A percentile compares a stretch with the other conserved stretches of the same genome.
Evolutionary conservation across 129 eudicot genomes (phyloP).

Genomic region (Arctium minus): DNA sequence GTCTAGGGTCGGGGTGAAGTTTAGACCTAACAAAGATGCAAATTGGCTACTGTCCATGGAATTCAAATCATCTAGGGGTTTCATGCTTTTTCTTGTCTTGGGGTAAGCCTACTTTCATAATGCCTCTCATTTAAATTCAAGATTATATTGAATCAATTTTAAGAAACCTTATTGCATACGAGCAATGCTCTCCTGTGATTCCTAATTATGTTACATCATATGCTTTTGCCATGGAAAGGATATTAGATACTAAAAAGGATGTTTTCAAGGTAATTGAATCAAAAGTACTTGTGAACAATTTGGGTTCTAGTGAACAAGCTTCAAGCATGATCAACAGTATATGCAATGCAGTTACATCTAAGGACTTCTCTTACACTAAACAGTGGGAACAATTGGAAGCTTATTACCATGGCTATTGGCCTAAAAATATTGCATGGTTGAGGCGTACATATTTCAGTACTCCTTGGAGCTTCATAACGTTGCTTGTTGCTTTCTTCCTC

Average conservation of each 20-base stretch:
- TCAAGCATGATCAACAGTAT: not conserved
- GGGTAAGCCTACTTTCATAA: not conserved
- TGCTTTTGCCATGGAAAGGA: not conserved
- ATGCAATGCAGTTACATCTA: not conserved
- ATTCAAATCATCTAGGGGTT: not conserved
- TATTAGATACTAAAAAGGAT: not conserved
- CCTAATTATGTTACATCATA: not conserved
- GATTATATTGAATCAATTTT: not conserved
- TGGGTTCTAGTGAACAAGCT: not conserved
- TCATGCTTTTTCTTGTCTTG: not conserved
- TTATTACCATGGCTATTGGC: not conserved
- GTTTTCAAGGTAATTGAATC: not conserved
- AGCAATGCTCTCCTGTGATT: not conserved
- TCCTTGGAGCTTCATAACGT: not conserved
- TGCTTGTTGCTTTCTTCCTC: not conserved
- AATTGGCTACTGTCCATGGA: not conserved
- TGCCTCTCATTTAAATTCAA: not conserved
- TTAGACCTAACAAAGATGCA: not conserved
- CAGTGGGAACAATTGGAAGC: not conserved
- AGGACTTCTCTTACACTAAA: not conserved
- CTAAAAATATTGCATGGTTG: not conserved
- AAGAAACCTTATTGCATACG: not conserved
- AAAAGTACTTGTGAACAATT: not conserved
- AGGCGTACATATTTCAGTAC: not conserved
- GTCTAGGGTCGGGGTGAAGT: not conserved